Percentiles rank a stretch among this genome's conserved stretches.
phyloP scores from a whole-genome alignment of 306 rosid species.

The Myrica gale region DNA sequence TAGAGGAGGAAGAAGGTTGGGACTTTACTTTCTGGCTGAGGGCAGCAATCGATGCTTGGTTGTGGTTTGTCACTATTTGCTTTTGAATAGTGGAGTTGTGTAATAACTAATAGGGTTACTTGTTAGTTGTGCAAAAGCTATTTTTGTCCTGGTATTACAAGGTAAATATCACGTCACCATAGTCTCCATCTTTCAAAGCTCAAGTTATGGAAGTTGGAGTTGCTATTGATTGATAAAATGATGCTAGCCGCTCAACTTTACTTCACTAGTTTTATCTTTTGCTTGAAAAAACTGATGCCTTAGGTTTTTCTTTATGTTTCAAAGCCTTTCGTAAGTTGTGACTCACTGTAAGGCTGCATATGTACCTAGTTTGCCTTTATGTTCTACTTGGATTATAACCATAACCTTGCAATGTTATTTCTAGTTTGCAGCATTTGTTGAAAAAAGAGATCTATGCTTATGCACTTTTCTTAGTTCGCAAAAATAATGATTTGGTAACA shows the following conservation, averaged over 20 bases:
- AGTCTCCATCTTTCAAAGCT: not conserved
- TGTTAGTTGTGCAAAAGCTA: not conserved
- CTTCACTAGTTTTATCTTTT: not conserved
- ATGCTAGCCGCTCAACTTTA: not conserved
- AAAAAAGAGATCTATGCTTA: not conserved
- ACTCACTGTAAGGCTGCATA: not conserved
- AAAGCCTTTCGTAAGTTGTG: not conserved
- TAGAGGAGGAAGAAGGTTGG: constrained; percentile 52
- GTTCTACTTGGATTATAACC: not conserved
- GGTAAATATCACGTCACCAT: not conserved
- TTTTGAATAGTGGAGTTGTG: not conserved
- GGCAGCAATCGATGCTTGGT: not conserved
- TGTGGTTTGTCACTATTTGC: not conserved
- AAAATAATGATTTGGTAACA: constrained; percentile 2
- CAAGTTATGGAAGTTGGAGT: not conserved
- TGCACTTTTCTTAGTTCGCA: constrained; percentile 3
- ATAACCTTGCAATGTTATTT: not conserved
- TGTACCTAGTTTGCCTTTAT: not conserved
- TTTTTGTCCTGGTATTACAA: no score
- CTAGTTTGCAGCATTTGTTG: not conserved
- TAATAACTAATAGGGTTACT: not conserved
- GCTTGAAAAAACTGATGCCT: constrained; percentile 1
- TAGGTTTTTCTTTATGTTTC: not conserved
- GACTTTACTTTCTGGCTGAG: not conserved
- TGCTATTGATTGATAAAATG: not conserved